phyloP scores from a whole-genome alignment of 495 filamentous ascomycete genomes.

The Trichodelitschia bisporula region DNA sequence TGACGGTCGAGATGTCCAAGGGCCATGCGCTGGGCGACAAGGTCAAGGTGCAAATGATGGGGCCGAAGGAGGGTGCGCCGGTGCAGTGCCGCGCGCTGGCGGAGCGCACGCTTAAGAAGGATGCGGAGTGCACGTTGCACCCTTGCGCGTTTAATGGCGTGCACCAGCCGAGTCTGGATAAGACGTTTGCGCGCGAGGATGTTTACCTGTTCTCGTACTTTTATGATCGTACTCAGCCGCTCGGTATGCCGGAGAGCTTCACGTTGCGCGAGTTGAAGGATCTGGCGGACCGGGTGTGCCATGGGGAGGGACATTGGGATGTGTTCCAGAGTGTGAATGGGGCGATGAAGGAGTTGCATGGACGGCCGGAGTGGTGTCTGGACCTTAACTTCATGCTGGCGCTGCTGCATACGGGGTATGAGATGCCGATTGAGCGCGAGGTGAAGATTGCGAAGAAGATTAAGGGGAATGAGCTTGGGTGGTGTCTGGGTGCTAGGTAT shows the following conservation, averaged over 20 bases:
- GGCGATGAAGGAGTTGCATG: constrained; percentile 49
- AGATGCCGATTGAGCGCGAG: constrained; percentile 89
- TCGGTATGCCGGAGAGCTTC: constrained; percentile 92
- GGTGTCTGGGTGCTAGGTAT: constrained; percentile 92
- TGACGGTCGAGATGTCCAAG: constrained; percentile 39
- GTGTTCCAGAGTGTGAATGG: constrained; percentile 47
- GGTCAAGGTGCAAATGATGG: constrained; percentile 61
- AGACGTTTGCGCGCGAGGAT: constrained; percentile 82
- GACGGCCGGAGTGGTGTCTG: constrained; percentile 70
- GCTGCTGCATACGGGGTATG: constrained; percentile 83
- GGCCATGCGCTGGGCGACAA: constrained; percentile 32
- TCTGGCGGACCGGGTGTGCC: constrained; percentile 62
- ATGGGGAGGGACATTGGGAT: constrained; percentile 50
- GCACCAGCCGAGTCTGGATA: constrained; percentile 74
- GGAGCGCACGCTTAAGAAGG: constrained; percentile 78
- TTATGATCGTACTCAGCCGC: constrained; percentile 69
- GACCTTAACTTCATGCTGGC: constrained; percentile 91
- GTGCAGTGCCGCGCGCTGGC: constrained; percentile 74
- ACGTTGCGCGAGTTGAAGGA: constrained; percentile 70
- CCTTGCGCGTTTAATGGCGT: constrained; percentile 96
- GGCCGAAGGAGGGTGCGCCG: constrained; percentile 43
- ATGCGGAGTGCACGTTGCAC: constrained; percentile 50
- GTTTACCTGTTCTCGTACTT: constrained; percentile 96
- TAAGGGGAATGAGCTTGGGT: constrained; percentile 86
- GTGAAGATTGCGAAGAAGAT: constrained; percentile 98